Conservation (phyloP, 2,329 filamentous ascomycete genomes). For the Diaporthe humulicola region DNA sequence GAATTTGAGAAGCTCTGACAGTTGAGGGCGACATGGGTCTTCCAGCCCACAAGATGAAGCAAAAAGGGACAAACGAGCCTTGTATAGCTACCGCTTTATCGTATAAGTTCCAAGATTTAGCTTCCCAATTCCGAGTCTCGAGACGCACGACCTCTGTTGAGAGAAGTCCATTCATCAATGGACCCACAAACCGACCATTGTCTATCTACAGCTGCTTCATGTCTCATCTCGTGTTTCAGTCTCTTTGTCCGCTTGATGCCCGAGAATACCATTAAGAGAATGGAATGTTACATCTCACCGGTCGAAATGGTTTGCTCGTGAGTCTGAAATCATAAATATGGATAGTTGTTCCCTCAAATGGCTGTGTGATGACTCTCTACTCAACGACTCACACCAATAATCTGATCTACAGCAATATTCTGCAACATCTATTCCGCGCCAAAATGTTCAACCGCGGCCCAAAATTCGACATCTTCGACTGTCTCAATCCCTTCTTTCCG, state of each 20-base stretch:
- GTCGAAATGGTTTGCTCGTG: too few species aligned
- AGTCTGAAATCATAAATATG: background rate
- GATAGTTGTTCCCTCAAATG: background rate
- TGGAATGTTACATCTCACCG: background rate
- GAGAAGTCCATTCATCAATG: background rate
- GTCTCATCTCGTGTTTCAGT: background rate
- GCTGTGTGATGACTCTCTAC: background rate
- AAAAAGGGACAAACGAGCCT: too few species aligned
- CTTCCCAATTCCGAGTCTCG: too few species aligned
- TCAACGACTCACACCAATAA: background rate
- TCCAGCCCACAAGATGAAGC: too few species aligned
- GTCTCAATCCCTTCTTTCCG: background rate
- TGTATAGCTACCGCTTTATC: too few species aligned
- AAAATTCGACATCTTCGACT: background rate
- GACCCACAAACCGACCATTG: background rate
- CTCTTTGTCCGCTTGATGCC: background rate
- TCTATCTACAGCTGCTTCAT: background rate
- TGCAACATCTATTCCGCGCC: background rate
- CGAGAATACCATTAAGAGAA: background rate
- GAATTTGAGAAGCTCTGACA: too few species aligned
- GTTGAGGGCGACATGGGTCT: too few species aligned
- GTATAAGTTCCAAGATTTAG: too few species aligned
- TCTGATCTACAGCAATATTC: background rate
- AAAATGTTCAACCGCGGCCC: background rate
- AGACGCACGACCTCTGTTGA: background rate